Evolutionary conservation across 306 rosid genomes (phyloP).

Genomic region (Cercis canadensis): DNA sequence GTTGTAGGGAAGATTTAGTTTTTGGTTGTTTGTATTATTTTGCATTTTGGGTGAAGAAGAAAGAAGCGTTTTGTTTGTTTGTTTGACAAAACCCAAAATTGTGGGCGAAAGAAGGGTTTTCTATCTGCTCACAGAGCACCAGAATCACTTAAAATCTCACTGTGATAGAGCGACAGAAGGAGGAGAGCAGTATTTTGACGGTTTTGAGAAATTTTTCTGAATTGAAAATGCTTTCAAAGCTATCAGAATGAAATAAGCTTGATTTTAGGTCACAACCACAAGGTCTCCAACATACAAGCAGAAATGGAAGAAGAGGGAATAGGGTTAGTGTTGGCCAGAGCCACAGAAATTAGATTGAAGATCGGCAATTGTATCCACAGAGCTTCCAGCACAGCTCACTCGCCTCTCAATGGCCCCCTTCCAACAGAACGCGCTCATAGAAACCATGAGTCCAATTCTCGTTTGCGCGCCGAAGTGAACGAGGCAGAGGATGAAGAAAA

Average conservation of each 20-base stretch:
- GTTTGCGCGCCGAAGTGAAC: not conserved
- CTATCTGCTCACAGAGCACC: conserved; percentile 21
- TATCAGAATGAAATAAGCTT: no score
- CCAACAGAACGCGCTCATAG: conserved; percentile 10
- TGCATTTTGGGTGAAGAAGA: no score
- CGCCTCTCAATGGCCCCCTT: conserved; percentile 35
- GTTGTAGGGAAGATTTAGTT: no score
- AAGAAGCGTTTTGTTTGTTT: not conserved
- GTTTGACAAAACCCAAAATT: not conserved
- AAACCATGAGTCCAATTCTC: conserved; percentile 17
- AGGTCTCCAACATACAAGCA: not conserved
- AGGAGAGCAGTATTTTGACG: conserved; percentile 40
- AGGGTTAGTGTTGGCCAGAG: conserved; percentile 85
- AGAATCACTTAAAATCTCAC: conserved; percentile 27
- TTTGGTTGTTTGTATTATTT: no score
- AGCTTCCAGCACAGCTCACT: conserved; percentile 25
- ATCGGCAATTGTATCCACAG: conserved; percentile 73
- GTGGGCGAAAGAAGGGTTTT: not conserved
- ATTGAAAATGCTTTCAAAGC: not conserved
- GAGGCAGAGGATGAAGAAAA: conserved; percentile 52
- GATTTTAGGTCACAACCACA: conserved; percentile 14
- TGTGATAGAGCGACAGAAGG: conserved; percentile 2
- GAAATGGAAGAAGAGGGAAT: conserved; percentile 80
- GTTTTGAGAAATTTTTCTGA: conserved; percentile 25
- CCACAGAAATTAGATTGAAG: conserved; percentile 86